A percentile compares a stretch with the other conserved stretches of the same genome.
Evolutionary conservation across 495 filamentous ascomycete genomes (phyloP).

Genomic region (Hyaloscypha hepaticicola): DNA sequence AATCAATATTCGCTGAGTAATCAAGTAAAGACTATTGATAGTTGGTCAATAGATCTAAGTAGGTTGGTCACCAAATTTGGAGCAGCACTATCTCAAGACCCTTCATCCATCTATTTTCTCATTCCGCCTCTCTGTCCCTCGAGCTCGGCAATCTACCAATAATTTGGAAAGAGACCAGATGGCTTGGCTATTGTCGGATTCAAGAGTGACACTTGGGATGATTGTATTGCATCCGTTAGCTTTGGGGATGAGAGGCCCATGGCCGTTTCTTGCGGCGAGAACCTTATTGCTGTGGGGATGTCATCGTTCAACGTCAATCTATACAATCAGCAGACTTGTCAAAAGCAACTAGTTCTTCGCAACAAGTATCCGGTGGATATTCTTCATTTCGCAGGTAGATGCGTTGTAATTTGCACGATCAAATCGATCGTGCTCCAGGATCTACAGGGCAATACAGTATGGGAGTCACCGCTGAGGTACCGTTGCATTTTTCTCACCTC

Average conservation of each 20-base stretch:
- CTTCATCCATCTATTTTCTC: conserved; percentile 38
- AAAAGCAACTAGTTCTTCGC: background rate
- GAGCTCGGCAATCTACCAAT: conserved; percentile 27
- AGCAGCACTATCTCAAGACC: conserved; percentile 28
- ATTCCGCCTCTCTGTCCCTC: conserved; percentile 41
- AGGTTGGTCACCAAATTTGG: conserved; percentile 43
- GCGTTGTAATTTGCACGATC: too few relatives aligned
- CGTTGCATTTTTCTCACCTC: background rate
- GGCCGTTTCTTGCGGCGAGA: conserved; percentile 1
- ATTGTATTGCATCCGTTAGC: conserved; percentile 23
- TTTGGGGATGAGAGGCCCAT: background rate
- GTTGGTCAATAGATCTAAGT: conserved; percentile 43
- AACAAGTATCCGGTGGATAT: background rate
- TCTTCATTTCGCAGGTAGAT: background rate
- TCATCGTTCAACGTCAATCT: background rate
- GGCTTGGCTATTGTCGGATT: conserved; percentile 24
- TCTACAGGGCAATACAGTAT: background rate
- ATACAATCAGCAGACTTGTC: background rate
- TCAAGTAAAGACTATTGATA: conserved; percentile 7
- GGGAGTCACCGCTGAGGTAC: background rate
- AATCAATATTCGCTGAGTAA: background rate
- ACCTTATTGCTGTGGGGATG: conserved; percentile 9
- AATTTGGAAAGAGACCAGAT: conserved; percentile 15
- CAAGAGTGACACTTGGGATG: conserved; percentile 30
- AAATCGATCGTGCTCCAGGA: too few relatives aligned